phyloP scores from a whole-genome alignment of 176 grass and related monocot species.

The Triticum monococcum region DNA sequence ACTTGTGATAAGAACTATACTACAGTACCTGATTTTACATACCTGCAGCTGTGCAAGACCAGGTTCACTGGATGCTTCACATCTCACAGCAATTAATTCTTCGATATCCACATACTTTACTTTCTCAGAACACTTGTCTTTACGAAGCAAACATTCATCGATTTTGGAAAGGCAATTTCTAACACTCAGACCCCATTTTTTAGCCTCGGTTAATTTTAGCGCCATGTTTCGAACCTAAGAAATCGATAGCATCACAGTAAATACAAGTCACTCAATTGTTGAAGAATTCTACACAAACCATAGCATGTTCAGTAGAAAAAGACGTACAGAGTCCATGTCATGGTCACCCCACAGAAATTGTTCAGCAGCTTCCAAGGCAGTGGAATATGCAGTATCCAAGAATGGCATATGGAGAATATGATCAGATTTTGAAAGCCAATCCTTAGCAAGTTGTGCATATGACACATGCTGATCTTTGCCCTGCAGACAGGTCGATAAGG shows the following conservation, averaged over 20 bases:
- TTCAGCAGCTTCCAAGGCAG: constrained; percentile 65
- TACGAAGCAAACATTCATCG: constrained; percentile 25
- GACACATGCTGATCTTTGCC: constrained; percentile 52
- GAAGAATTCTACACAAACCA: constrained; percentile 9
- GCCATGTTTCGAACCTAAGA: constrained; percentile 71
- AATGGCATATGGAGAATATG: constrained; percentile 75
- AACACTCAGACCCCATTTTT: constrained; percentile 63
- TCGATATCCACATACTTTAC: constrained; percentile 61
- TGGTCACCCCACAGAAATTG: constrained; percentile 94
- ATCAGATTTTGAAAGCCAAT: constrained; percentile 70
- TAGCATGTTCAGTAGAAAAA: constrained; percentile 28
- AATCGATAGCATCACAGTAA: constrained; percentile 21
- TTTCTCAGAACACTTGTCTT: constrained; percentile 51
- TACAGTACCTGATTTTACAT: constrained; percentile 12
- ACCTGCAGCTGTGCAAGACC: constrained; percentile 65
- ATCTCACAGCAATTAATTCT: constrained; percentile 55
- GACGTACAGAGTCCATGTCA: constrained; percentile 82
- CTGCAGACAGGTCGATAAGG: constrained; percentile 45
- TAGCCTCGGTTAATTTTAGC: constrained; percentile 54
- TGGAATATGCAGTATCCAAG: constrained; percentile 49
- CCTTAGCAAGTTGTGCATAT: constrained; percentile 71
- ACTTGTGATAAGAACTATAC: not conserved
- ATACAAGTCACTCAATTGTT: constrained; percentile 18
- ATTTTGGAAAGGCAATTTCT: constrained; percentile 64
- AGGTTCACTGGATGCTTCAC: constrained; percentile 45